Conservation (phyloP, 768 basidiomycete species). For the Inosperma sp. region DNA sequence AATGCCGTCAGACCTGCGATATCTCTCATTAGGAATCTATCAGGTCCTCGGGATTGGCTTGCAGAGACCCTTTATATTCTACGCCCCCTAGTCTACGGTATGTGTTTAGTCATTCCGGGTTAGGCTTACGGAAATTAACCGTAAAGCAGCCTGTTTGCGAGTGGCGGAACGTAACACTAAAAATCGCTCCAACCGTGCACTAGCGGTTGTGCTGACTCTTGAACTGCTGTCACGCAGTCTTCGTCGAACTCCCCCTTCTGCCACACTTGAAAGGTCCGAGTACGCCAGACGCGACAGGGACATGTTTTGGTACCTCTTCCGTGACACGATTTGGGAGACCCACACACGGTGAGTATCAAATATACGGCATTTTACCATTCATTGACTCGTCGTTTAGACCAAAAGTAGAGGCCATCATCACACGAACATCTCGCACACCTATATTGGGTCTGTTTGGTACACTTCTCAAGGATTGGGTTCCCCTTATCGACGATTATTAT, state of each 20-base stretch:
- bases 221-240: constrained; percentile 73
- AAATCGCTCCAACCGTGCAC: constrained; percentile 52
- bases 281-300: constrained; percentile 81
- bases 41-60: constrained; percentile 67
- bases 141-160: constrained; percentile 37
- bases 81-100: constrained; percentile 76
- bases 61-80: constrained; percentile 68
- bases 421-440: constrained; percentile 51
- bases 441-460: constrained; percentile 65
- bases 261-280: constrained; percentile 65
- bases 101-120: constrained; percentile 17
- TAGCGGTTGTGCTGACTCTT: constrained; percentile 59
- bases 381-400: constrained; percentile 44
- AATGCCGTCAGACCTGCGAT: constrained; percentile 68
- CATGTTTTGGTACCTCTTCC: constrained; percentile 78
- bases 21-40: constrained; percentile 57
- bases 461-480: constrained; percentile 80
- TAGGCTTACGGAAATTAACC: constrained; percentile 10
- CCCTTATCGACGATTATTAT: constrained; percentile 84
- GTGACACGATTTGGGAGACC: constrained; percentile 79
- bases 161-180: constrained; percentile 33
- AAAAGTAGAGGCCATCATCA: constrained; percentile 63
- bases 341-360: constrained; percentile 57
- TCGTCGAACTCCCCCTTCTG: constrained; percentile 60
- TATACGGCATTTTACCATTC: background rate